These are phyloP conservation scores for Sphaceloma murrayae DNA, from an alignment of 2,329 filamentous ascomycete species.

Conservation along the genomic window DNA sequence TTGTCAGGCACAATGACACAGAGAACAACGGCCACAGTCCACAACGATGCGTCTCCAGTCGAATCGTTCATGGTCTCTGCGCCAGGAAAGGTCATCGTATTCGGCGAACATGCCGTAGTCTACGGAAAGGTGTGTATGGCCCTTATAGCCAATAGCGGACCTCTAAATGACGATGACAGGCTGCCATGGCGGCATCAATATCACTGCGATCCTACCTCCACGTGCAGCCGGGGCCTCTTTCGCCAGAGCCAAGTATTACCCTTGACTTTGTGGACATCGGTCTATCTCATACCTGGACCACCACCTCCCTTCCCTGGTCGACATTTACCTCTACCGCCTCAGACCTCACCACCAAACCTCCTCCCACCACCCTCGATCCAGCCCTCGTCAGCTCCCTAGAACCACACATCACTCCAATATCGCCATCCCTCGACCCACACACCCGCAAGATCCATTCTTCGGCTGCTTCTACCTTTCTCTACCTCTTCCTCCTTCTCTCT, in stretches of 20 bases:
- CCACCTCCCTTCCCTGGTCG: constrained; percentile 81
- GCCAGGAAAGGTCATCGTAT: constrained; percentile 95
- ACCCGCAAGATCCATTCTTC: constrained; percentile 74
- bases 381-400: constrained; percentile 73
- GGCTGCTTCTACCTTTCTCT: constrained; percentile 79
- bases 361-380: constrained; percentile 60
- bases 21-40: neutral
- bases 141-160: constrained; percentile 1
- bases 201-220: constrained; percentile 93
- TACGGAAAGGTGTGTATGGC: constrained; percentile 65
- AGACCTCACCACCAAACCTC: constrained; percentile 52
- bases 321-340: constrained; percentile 60
- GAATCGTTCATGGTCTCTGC: constrained; percentile 90
- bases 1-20: neutral
- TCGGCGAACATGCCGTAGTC: constrained; percentile 96
- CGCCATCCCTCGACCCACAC: constrained; percentile 54
- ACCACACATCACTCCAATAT: constrained; percentile 66
- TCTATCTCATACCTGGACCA: constrained; percentile 85
- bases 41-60: neutral
- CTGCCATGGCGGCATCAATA: constrained; percentile 89
- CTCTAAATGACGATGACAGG: constrained; percentile 37
- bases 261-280: constrained; percentile 86
- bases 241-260: constrained; percentile 51
- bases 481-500: constrained; percentile 81
- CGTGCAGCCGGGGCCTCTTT: constrained; percentile 48